These are phyloP conservation scores for Balansia obtecta DNA, from an alignment of 2,329 filamentous ascomycete species.

Conservation along the genomic window DNA sequence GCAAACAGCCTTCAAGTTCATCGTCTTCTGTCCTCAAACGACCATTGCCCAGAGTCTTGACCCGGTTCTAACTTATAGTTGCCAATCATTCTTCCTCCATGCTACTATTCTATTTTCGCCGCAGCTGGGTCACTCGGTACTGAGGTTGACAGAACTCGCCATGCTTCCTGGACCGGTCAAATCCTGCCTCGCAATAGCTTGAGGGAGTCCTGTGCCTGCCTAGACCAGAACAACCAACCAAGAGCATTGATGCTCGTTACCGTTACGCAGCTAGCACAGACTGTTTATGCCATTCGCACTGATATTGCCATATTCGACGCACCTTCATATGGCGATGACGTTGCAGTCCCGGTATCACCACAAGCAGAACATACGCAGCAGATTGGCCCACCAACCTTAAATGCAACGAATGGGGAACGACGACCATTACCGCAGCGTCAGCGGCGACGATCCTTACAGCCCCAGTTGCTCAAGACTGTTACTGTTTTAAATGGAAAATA, in stretches of 20 bases:
- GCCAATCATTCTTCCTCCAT: not conserved
- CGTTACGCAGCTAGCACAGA: conserved; percentile 15
- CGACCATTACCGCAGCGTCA: not conserved
- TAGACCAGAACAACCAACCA: conserved; percentile 8
- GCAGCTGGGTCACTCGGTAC: not conserved
- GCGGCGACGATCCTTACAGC: not conserved
- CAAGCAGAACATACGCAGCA: not conserved
- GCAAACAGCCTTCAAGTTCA: conserved; percentile 1
- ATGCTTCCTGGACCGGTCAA: conserved; percentile 17
- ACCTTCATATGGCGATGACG: conserved; percentile 1
- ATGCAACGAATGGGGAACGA: not conserved
- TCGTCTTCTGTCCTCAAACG: not conserved
- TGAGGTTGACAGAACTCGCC: not conserved
- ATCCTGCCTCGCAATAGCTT: conserved; percentile 10
- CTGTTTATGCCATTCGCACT: conserved; percentile 12
- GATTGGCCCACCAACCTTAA: conserved; percentile 5
- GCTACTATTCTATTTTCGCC: not conserved
- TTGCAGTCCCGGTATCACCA: conserved; percentile 7
- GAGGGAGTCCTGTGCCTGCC: conserved; percentile 20
- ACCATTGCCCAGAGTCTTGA: not conserved
- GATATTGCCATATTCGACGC: not conserved
- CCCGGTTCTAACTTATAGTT: not conserved
- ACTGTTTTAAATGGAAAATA: conserved; percentile 4
- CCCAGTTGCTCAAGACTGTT: conserved; percentile 5
- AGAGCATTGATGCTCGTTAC: conserved; percentile 14